These are phyloP conservation scores for Stipa capillata DNA, from an alignment of 176 grass and related monocot genomes.

Conservation along the genomic window DNA sequence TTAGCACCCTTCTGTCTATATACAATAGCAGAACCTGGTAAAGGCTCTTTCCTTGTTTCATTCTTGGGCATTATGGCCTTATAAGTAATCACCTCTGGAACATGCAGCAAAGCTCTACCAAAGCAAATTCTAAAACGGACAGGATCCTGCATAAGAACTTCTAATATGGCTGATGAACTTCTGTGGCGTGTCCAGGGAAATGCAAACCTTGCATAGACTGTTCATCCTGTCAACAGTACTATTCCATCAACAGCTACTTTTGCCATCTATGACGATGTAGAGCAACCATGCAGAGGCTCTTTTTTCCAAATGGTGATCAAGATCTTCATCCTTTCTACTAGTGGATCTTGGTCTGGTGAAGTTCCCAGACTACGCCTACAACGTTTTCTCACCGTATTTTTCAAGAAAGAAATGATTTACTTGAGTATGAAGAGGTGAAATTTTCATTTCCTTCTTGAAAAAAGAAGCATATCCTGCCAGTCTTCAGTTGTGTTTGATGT, in stretches of 20 bases:
- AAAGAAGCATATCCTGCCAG: constrained; percentile 5
- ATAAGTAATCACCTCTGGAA: constrained; percentile 19
- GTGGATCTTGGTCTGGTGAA: constrained; percentile 82
- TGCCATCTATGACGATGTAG: constrained; percentile 5
- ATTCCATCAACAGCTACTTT: constrained; percentile 22
- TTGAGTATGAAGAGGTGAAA: constrained; percentile 77
- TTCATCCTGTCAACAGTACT: constrained; percentile 11
- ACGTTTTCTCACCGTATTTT: constrained; percentile 55
- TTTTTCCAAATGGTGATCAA: constrained; percentile 92
- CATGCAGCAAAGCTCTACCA: constrained; percentile 55
- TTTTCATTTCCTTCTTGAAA: constrained; percentile 1
- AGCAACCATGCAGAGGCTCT: constrained; percentile 66
- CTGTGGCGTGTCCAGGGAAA: constrained; percentile 78
- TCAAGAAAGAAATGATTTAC: constrained; percentile 50
- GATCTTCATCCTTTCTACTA: constrained; percentile 92
- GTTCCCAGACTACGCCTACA: constrained; percentile 68
- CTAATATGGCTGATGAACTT: constrained; percentile 57
- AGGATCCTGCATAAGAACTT: constrained; percentile 66
- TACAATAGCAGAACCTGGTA: constrained; percentile 67
- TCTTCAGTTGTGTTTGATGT: neutral
- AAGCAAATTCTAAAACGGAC: constrained; percentile 43
- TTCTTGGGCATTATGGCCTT: constrained; percentile 18
- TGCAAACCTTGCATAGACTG: constrained; percentile 1
- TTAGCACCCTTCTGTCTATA: constrained; percentile 47
- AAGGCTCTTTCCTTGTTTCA: constrained; percentile 22